phyloP scores from a whole-genome alignment of 768 basidiomycete species.

The Hysterangium stoloniferum region DNA sequence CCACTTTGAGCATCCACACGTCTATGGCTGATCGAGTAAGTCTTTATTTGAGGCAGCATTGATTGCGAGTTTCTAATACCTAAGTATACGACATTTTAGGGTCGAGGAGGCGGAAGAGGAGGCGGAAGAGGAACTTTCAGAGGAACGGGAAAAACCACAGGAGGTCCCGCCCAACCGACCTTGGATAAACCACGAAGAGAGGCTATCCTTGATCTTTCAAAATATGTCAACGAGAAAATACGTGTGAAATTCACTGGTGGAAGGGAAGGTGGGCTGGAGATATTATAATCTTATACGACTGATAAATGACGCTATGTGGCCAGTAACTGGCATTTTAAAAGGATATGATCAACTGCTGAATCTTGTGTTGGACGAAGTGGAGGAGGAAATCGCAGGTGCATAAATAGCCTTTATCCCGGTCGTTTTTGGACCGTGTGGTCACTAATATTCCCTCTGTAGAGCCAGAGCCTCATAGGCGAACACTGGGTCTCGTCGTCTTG shows the following conservation, averaged over 20 bases:
- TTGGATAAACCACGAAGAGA: slow-evolving; percentile 83
- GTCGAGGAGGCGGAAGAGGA: slow-evolving; percentile 49
- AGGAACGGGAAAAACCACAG: slow-evolving; percentile 40
- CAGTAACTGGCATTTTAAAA: slow-evolving; percentile 89
- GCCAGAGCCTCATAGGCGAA: slow-evolving; percentile 53
- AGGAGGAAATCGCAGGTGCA: slow-evolving; percentile 71
- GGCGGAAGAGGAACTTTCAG: slow-evolving; percentile 33
- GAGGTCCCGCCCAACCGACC: slow-evolving; percentile 38
- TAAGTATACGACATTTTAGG: slow-evolving; percentile 38
- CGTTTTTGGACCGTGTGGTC: background rate
- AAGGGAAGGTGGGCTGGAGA: slow-evolving; percentile 90
- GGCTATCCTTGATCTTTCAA: slow-evolving; percentile 90
- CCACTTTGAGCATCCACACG: no score
- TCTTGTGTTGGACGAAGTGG: slow-evolving; percentile 92
- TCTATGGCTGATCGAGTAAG: slow-evolving; percentile 60
- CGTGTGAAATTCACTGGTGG: slow-evolving; percentile 98
- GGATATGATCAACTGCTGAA: slow-evolving; percentile 96
- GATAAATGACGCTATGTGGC: background rate
- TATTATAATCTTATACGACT: slow-evolving; percentile 5
- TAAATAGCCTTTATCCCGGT: slow-evolving; percentile 13
- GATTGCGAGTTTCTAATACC: no score
- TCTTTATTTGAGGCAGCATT: slow-evolving; percentile 24
- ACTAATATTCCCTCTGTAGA: slow-evolving; percentile 32
- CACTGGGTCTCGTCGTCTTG: slow-evolving; percentile 80
- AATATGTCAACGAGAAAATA: slow-evolving; percentile 88